phyloP scores from a whole-genome alignment of 345 rosid species.

The Passiflora organensis region DNA sequence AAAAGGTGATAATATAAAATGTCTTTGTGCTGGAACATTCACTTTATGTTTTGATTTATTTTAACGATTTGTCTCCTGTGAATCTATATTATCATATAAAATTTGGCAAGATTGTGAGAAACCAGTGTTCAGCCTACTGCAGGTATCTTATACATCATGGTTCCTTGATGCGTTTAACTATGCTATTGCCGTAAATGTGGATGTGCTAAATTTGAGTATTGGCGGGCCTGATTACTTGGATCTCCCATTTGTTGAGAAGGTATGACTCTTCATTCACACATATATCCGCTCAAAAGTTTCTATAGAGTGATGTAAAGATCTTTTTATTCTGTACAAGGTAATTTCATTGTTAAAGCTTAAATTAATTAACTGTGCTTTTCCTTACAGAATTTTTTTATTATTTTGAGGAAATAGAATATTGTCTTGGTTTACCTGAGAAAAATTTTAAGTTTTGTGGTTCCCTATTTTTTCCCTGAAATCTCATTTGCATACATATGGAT shows the following conservation, averaged over 20 bases:
- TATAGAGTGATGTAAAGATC: neutral
- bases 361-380: too few relatives aligned
- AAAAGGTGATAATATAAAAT: too few relatives aligned
- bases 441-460: neutral
- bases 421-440: neutral
- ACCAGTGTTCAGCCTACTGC: constrained; percentile 83
- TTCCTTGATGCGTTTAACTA: constrained; percentile 97
- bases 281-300: constrained; percentile 3
- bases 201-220: constrained; percentile 93
- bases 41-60: constrained; percentile 2
- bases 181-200: constrained; percentile 89
- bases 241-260: constrained; percentile 98
- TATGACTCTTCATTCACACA: constrained; percentile 22
- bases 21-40: neutral
- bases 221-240: constrained; percentile 99
- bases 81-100: constrained; percentile 10
- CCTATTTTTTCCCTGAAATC: neutral
- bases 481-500: constrained; percentile 1
- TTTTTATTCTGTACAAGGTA: neutral
- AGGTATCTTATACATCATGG: constrained; percentile 99
- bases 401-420: neutral
- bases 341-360: too few relatives aligned
- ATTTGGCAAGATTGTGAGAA: constrained; percentile 62
- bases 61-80: neutral
- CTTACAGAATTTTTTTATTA: neutral